Conservation (phyloP, 345 rosid genomes). For the Lepidium sativum region DNA sequence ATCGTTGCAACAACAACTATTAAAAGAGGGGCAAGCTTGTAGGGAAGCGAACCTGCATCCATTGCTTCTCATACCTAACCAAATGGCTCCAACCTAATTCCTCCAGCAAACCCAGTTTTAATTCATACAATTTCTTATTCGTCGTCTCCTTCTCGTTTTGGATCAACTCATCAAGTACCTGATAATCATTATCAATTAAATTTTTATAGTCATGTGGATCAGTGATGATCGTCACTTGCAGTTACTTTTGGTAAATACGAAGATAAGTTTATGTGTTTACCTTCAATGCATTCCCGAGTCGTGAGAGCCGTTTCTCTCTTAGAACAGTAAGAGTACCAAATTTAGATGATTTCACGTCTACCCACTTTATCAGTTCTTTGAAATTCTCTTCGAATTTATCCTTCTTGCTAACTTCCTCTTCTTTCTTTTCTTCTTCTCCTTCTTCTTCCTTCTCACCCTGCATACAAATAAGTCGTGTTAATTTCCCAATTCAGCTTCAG, state of each 20-base stretch:
- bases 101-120: conserved; percentile 64
- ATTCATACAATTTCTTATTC: conserved; percentile 68
- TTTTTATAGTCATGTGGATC: background rate
- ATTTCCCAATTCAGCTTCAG: background rate
- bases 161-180: conserved; percentile 74
- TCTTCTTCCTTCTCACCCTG: conserved; percentile 48
- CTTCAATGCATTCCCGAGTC: conserved; percentile 89
- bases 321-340: conserved; percentile 63
- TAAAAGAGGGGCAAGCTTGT: conserved; percentile 65
- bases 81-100: conserved; percentile 81
- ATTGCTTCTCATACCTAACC: conserved; percentile 53
- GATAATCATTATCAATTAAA: background rate
- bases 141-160: conserved; percentile 66
- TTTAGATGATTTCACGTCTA: conserved; percentile 67
- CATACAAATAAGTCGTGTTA: background rate
- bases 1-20: background rate
- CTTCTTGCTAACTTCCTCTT: conserved; percentile 29
- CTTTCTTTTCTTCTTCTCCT: conserved; percentile 38
- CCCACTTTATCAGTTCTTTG: conserved; percentile 82
- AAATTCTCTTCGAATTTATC: conserved; percentile 72
- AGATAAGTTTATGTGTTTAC: conserved; percentile 27
- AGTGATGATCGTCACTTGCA: background rate
- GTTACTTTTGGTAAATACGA: background rate
- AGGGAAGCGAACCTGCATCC: conserved; percentile 93
- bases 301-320: conserved; percentile 59